A percentile compares a stretch with the other conserved stretches of the same genome.
Evolutionary conservation across 805 yeast species (phyloP).

Genomic region (Saccharomycopsis synnaedendra): DNA sequence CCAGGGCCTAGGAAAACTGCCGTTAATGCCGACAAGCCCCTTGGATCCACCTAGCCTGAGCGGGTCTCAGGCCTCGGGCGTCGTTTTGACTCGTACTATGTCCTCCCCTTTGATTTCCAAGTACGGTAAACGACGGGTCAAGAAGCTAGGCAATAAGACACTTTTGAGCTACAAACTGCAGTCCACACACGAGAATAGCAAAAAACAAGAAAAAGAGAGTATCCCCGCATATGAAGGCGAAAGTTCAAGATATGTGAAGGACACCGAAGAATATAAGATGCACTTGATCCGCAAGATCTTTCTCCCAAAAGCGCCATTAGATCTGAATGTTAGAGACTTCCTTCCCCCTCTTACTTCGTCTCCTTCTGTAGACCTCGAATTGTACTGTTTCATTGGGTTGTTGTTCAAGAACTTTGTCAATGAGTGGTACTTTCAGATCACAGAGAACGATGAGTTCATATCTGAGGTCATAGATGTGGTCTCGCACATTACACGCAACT

Average conservation of each 20-base stretch:
- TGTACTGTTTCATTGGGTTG: conserved; percentile 36
- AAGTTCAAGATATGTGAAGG: conserved; percentile 16
- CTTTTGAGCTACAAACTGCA: neutral
- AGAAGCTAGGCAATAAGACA: conserved; percentile 3
- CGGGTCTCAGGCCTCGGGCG: too few species aligned
- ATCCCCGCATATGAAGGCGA: too few species aligned
- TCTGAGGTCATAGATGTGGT: conserved; percentile 28
- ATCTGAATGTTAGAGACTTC: conserved; percentile 17
- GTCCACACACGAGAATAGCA: too few species aligned
- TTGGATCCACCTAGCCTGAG: neutral
- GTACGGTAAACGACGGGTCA: conserved; percentile 10
- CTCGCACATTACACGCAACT: conserved; percentile 29
- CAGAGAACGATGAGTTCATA: conserved; percentile 31
- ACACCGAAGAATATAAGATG: conserved; percentile 20
- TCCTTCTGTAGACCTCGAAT: conserved; percentile 29
- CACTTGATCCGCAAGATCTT: conserved; percentile 20
- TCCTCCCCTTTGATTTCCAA: conserved; percentile 4
- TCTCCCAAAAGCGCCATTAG: conserved; percentile 18
- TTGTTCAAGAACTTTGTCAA: conserved; percentile 35
- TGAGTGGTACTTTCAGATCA: conserved; percentile 32
- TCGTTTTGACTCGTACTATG: too few species aligned
- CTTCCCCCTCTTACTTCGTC: conserved; percentile 32
- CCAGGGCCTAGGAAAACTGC: conserved; percentile 15
- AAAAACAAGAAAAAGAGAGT: too few species aligned
- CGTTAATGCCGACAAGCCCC: conserved; percentile 16